Evolutionary conservation across 1,284 basidiomycete species (phyloP).

Genomic region (Schizophyllum commune): DNA sequence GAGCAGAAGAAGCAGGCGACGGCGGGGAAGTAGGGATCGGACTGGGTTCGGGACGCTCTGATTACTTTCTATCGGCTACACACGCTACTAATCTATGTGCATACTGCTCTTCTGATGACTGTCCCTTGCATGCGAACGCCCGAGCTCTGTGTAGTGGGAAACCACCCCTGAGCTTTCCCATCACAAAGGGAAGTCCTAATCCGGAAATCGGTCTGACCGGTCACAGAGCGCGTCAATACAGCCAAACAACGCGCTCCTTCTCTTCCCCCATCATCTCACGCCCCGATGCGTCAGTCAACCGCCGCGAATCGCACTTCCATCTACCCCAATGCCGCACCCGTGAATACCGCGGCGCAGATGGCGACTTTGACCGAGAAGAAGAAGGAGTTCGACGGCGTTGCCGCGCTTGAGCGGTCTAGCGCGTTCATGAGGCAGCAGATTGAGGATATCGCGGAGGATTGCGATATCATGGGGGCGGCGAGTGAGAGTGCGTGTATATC

Average conservation of each 20-base stretch:
- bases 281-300: slow-evolving; percentile 44
- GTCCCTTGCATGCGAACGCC: too few relatives aligned
- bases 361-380: slow-evolving; percentile 66
- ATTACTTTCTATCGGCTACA: too few relatives aligned
- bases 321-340: slow-evolving; percentile 27
- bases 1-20: slow-evolving; percentile 54
- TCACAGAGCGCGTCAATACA: not conserved
- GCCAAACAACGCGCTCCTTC: not conserved
- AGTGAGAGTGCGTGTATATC: slow-evolving; percentile 43
- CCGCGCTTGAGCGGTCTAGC: slow-evolving; percentile 59
- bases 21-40: not conserved
- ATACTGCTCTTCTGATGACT: too few relatives aligned
- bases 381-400: slow-evolving; percentile 71
- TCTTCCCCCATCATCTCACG: slow-evolving; percentile 12
- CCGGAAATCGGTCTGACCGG: not conserved
- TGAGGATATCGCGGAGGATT: slow-evolving; percentile 61
- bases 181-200: not conserved
- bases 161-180: too few relatives aligned
- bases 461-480: slow-evolving; percentile 67
- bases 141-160: too few relatives aligned
- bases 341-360: slow-evolving; percentile 37
- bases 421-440: slow-evolving; percentile 57
- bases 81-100: too few relatives aligned
- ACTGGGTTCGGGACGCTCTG: not conserved
- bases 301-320: slow-evolving; percentile 45